Conservation (phyloP, 108 stramenopile species). For the Asterionellopsis glacialis region DNA sequence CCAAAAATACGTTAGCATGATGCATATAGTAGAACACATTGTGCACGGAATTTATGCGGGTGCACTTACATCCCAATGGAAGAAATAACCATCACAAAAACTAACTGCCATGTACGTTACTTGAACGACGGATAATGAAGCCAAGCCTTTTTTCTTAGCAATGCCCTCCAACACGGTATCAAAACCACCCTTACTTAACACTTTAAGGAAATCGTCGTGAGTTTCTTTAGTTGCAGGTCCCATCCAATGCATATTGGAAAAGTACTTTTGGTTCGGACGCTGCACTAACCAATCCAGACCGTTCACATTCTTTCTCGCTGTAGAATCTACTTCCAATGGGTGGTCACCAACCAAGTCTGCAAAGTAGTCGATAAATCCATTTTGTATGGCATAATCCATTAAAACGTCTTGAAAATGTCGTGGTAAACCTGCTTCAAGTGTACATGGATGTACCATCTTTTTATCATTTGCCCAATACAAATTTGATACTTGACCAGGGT, state of each 20-base stretch:
- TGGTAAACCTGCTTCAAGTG: constrained; percentile 26
- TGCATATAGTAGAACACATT: neutral
- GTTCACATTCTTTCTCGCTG: constrained; percentile 2
- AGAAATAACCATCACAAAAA: constrained; percentile 37
- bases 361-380: constrained; percentile 18
- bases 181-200: constrained; percentile 53
- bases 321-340: constrained; percentile 17
- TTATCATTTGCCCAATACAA: constrained; percentile 40
- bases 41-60: constrained; percentile 24
- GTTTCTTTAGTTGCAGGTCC: constrained; percentile 39
- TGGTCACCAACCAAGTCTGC: constrained; percentile 1
- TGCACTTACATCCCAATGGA: constrained; percentile 61
- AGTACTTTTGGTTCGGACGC: constrained; percentile 39
- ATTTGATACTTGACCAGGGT: constrained; percentile 41
- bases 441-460: constrained; percentile 15
- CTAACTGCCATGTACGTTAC: constrained; percentile 57
- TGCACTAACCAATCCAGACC: constrained; percentile 3
- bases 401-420: constrained; percentile 14
- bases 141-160: constrained; percentile 45
- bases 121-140: constrained; percentile 46
- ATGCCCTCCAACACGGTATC: constrained; percentile 51
- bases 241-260: constrained; percentile 74
- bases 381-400: constrained; percentile 10
- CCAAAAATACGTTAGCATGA: neutral
- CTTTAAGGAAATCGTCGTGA: constrained; percentile 41